phyloP scores from a whole-genome alignment of 2,329 filamentous ascomycete genomes.

The Blastomyces parvus region DNA sequence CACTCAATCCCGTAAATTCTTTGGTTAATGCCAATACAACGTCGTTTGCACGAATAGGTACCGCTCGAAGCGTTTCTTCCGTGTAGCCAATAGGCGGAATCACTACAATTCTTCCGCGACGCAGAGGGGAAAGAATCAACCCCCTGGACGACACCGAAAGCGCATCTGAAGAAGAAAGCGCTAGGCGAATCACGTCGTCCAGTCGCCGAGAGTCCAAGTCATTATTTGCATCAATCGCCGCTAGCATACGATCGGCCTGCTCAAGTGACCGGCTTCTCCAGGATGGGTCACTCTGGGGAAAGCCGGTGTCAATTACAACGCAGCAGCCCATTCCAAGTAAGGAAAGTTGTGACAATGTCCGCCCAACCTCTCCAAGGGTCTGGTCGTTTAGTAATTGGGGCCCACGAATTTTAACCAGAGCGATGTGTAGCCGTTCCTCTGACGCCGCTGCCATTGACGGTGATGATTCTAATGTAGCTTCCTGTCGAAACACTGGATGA shows the following conservation, averaged over 20 bases:
- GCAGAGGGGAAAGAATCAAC: conserved; percentile 56
- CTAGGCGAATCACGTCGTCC: conserved; percentile 44
- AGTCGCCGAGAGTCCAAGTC: conserved; percentile 60
- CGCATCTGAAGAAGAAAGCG: conserved; percentile 24
- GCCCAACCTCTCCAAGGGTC: conserved; percentile 64
- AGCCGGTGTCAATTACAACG: conserved; percentile 65
- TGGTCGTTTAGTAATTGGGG: conserved; percentile 61
- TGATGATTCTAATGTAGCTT: conserved; percentile 32
- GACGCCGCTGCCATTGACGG: conserved; percentile 27
- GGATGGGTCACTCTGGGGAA: conserved; percentile 30
- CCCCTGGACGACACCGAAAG: conserved; percentile 35
- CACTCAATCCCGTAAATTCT: conserved; percentile 61
- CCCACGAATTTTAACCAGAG: conserved; percentile 72
- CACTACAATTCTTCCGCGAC: conserved; percentile 60
- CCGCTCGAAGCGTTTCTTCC: conserved; percentile 38
- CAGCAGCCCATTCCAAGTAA: conserved; percentile 73
- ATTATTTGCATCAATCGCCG: conserved; percentile 59
- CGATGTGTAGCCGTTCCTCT: conserved; percentile 54
- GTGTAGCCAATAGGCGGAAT: conserved; percentile 57
- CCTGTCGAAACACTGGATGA: conserved; percentile 51
- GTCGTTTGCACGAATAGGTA: conserved; percentile 49
- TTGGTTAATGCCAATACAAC: conserved; percentile 66
- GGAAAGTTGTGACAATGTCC: conserved; percentile 73
- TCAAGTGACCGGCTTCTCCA: conserved; percentile 43
- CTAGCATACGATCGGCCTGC: conserved; percentile 64